Conservation (phyloP, 306 rosid genomes). For the Vachellia collinsii region DNA sequence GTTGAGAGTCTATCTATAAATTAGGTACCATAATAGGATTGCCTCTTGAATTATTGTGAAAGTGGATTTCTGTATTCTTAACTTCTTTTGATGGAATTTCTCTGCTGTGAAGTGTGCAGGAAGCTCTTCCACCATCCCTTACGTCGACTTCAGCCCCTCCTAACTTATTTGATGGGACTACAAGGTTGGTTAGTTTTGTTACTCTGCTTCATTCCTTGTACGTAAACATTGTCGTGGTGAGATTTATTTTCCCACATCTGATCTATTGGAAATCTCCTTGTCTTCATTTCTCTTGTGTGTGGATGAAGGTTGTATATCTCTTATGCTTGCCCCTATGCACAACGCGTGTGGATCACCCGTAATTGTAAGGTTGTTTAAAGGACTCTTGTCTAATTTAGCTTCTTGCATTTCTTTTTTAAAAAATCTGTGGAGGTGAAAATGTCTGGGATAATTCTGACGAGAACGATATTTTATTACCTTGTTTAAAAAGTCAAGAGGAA, state of each 20-base stretch:
- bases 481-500: neutral
- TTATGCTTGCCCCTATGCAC: slow-evolving; percentile 83
- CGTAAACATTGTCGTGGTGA: neutral
- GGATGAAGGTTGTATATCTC: slow-evolving; percentile 77
- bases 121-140: slow-evolving; percentile 64
- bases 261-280: slow-evolving; percentile 6
- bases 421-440: neutral
- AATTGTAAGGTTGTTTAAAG: slow-evolving; percentile 67
- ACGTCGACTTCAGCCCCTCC: slow-evolving; percentile 78
- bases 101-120: slow-evolving; percentile 41
- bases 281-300: neutral
- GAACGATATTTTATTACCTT: neutral
- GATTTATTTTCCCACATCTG: slow-evolving; percentile 27
- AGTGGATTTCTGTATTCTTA: slow-evolving; percentile 3
- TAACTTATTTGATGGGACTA: slow-evolving; percentile 74
- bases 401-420: neutral
- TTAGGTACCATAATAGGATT: neutral
- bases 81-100: slow-evolving; percentile 1
- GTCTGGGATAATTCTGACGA: neutral
- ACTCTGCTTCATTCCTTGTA: slow-evolving; percentile 12
- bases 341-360: slow-evolving; percentile 85
- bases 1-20: neutral
- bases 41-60: neutral
- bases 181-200: slow-evolving; percentile 56
- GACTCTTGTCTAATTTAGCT: slow-evolving; percentile 2